Conservation (phyloP, 495 filamentous ascomycete species). For the Parachaetomium inaequale region DNA sequence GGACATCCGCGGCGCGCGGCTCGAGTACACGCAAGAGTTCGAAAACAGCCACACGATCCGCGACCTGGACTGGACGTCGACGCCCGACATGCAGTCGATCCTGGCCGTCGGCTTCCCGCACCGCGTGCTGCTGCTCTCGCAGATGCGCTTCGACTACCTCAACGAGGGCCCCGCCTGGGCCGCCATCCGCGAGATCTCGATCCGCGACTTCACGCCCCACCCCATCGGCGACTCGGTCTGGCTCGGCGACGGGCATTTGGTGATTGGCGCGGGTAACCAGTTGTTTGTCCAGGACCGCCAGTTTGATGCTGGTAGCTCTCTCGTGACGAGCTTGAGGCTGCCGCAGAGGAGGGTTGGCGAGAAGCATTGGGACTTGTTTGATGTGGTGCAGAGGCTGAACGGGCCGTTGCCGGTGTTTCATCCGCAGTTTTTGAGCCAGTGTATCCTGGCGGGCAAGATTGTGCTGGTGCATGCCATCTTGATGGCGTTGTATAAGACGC, state of each 20-base stretch:
- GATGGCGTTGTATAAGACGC: conserved; percentile 65
- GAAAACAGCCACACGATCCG: conserved; percentile 69
- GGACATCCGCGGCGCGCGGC: conserved; percentile 76
- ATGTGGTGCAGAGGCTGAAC: conserved; percentile 76
- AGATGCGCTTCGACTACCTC: conserved; percentile 91
- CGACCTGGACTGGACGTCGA: conserved; percentile 93
- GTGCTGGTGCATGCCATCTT: conserved; percentile 70
- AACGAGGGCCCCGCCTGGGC: conserved; percentile 90
- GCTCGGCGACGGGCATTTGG: conserved; percentile 76
- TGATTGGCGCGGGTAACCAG: conserved; percentile 88
- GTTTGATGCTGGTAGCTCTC: conserved; percentile 60
- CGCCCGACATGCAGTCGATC: conserved; percentile 85
- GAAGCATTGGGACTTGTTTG: conserved; percentile 62
- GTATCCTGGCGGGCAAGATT: conserved; percentile 77
- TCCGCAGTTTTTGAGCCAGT: conserved; percentile 86
- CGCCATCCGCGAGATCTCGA: conserved; percentile 74
- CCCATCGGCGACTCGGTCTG: conserved; percentile 92
- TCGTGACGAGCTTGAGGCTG: conserved; percentile 62
- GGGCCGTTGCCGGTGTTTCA: conserved; percentile 89
- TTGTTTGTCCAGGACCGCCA: conserved; percentile 81
- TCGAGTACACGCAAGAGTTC: conserved; percentile 78
- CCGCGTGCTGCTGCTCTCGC: conserved; percentile 76
- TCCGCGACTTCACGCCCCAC: conserved; percentile 78
- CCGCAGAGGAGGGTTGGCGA: conserved; percentile 43
- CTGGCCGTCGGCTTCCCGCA: conserved; percentile 88